A percentile compares a stretch with the other conserved stretches of the same genome.
Conservation (phyloP, 306 rosid genomes). For the Ammopiptanthus mongolicus region DNA sequence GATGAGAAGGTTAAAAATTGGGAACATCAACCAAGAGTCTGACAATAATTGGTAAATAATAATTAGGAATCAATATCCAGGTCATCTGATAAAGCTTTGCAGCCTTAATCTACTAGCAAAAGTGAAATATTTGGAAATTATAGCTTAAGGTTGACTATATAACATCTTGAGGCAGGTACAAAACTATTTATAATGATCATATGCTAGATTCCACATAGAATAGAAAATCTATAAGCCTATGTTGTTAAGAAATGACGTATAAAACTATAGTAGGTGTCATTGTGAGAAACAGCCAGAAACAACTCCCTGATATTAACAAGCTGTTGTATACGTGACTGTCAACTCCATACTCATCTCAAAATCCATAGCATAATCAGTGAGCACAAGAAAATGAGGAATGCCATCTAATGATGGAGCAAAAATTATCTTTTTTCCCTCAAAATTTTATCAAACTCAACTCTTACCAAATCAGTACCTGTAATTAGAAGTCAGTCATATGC, state of each 20-base stretch:
- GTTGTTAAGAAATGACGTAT: neutral
- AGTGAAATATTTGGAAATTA: neutral
- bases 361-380: neutral
- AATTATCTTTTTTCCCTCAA: neutral
- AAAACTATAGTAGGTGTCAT: neutral
- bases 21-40: neutral
- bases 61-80: neutral
- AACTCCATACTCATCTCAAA: neutral
- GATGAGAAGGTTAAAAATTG: neutral
- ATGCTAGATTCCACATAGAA: neutral
- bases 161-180: neutral
- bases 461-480: neutral
- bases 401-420: neutral
- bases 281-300: neutral
- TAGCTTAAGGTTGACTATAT: neutral
- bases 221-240: neutral
- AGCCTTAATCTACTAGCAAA: neutral
- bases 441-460: neutral
- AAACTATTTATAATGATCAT: neutral
- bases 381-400: neutral
- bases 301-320: neutral
- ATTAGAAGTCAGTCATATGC: neutral
- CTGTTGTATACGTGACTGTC: neutral
- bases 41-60: neutral
- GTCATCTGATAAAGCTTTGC: neutral